Percentiles rank a stretch among this genome's conserved stretches.
phyloP scores from a whole-genome alignment of 169 alveolate species.

The Blepharisma undulans region DNA sequence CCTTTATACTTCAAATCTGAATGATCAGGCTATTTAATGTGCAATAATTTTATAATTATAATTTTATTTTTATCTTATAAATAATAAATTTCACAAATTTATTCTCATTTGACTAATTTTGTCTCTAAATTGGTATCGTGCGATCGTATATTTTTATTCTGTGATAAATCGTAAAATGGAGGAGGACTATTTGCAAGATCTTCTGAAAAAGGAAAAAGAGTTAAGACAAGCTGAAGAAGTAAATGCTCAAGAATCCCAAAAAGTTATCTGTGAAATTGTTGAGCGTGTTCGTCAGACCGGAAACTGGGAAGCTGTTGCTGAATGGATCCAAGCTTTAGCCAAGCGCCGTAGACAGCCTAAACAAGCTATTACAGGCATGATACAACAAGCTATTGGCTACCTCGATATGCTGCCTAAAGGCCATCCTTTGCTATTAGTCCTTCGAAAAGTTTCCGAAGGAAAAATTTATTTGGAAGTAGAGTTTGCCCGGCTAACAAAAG shows the following conservation, averaged over 20 bases:
- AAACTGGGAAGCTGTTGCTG: constrained; percentile 49
- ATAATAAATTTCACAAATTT: too few species aligned
- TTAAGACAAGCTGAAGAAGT: constrained; percentile 37
- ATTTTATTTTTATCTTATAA: too few species aligned
- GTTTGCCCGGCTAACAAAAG: constrained; percentile 61
- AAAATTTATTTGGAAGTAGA: constrained; percentile 74
- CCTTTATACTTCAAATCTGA: too few species aligned
- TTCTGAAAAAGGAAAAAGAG: constrained; percentile 29
- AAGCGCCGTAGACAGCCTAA: constrained; percentile 70
- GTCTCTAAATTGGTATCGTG: not conserved
- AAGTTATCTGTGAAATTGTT: constrained; percentile 23
- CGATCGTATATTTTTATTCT: not conserved
- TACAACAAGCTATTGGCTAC: constrained; percentile 50
- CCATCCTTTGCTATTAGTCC: constrained; percentile 45
- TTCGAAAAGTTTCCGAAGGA: constrained; percentile 70
- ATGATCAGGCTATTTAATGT: too few species aligned
- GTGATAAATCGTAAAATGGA: constrained; percentile 16
- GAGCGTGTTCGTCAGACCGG: constrained; percentile 36
- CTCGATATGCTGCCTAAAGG: constrained; percentile 55
- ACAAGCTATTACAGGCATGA: constrained; percentile 68
- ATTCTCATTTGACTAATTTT: not conserved
- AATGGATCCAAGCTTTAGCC: constrained; percentile 48
- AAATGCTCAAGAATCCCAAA: constrained; percentile 20
- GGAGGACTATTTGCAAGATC: constrained; percentile 18
- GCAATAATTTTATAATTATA: too few species aligned